Conservation (phyloP, 2,329 filamentous ascomycete genomes). For the Monilinia polystroma region DNA sequence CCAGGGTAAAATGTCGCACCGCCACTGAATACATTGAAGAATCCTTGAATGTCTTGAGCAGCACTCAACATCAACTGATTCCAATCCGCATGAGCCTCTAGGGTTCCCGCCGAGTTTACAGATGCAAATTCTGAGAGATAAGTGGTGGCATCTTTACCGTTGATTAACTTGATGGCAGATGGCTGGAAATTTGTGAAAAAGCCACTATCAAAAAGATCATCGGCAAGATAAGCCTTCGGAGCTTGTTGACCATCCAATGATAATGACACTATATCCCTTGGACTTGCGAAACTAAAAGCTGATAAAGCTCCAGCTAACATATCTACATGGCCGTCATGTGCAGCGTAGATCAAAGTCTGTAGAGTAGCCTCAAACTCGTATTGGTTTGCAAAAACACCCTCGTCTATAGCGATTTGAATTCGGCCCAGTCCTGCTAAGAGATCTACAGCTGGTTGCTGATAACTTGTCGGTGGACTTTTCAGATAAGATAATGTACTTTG, state of each 20-base stretch:
- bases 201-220: constrained; percentile 40
- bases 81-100: constrained; percentile 44
- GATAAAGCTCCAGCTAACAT: constrained; percentile 51
- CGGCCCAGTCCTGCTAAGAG: constrained; percentile 46
- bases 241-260: constrained; percentile 52
- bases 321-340: constrained; percentile 63
- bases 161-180: constrained; percentile 53
- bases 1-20: constrained; percentile 43
- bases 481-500: constrained; percentile 40
- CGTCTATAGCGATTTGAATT: constrained; percentile 45
- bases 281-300: constrained; percentile 51
- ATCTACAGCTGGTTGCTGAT: constrained; percentile 50
- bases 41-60: constrained; percentile 38
- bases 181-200: constrained; percentile 28
- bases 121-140: constrained; percentile 48
- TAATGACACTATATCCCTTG: constrained; percentile 55
- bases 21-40: constrained; percentile 40
- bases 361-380: constrained; percentile 57
- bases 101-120: constrained; percentile 37
- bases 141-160: constrained; percentile 50
- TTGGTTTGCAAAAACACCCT: constrained; percentile 49
- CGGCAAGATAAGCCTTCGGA: constrained; percentile 40
- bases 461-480: constrained; percentile 51
- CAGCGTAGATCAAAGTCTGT: constrained; percentile 47
- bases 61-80: constrained; percentile 38